These are phyloP conservation scores for Kwoniella sp. DNA, from an alignment of 768 basidiomycete genomes.

Conservation along the genomic window DNA sequence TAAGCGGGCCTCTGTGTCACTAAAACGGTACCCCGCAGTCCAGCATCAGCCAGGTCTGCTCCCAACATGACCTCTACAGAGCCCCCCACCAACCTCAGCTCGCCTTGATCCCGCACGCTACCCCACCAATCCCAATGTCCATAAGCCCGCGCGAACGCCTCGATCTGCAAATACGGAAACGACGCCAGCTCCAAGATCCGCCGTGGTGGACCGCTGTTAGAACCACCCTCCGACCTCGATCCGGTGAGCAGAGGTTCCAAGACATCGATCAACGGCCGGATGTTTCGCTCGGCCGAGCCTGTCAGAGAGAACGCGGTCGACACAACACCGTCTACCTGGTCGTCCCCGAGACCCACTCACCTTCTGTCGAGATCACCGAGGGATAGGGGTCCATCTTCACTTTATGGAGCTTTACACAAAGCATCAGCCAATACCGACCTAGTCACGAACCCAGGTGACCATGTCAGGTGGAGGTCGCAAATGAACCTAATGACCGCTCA, in stretches of 20 bases:
- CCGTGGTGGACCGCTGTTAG: background rate
- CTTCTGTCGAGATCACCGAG: constrained; percentile 23
- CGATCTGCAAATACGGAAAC: constrained; percentile 23
- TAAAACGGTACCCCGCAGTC: background rate
- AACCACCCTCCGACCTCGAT: background rate
- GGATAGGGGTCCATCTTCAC: too few species aligned
- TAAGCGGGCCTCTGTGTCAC: background rate
- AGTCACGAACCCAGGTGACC: too few species aligned
- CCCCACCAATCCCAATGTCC: constrained; percentile 24
- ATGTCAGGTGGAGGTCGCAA: too few species aligned
- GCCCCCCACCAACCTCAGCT: constrained; percentile 18
- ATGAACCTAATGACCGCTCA: too few species aligned
- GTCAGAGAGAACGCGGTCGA: background rate
- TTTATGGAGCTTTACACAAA: too few species aligned
- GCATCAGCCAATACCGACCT: too few species aligned
- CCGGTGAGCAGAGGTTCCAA: constrained; percentile 8
- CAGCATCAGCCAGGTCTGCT: background rate
- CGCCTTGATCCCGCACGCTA: constrained; percentile 15
- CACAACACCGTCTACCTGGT: background rate
- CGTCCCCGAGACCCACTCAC: background rate
- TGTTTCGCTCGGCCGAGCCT: constrained; percentile 27
- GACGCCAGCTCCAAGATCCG: constrained; percentile 25
- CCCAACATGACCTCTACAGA: background rate
- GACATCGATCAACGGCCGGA: constrained; percentile 19
- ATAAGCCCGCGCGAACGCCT: constrained; percentile 11